phyloP scores from a whole-genome alignment of 768 basidiomycete genomes.

The Cyclocybe aegerita region DNA sequence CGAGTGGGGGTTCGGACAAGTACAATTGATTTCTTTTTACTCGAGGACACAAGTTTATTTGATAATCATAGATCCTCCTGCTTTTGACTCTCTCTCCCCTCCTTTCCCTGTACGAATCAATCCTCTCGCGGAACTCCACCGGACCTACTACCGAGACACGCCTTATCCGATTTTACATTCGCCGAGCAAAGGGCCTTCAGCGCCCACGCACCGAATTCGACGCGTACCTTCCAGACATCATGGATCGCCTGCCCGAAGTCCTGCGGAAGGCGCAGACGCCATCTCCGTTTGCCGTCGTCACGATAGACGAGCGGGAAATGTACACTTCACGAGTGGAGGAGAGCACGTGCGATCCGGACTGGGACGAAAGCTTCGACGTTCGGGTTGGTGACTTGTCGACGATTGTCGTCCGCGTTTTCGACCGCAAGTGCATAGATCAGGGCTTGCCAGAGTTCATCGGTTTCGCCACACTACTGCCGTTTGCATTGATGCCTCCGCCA shows the following conservation, averaged over 20 bases:
- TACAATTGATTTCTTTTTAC: background rate
- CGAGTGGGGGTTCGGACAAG: constrained; percentile 27
- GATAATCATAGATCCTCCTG: constrained; percentile 16
- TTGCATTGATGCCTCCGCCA: constrained; percentile 13
- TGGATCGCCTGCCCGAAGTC: constrained; percentile 7
- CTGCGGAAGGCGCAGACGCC: constrained; percentile 14
- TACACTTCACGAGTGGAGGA: constrained; percentile 18
- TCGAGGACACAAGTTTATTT: background rate
- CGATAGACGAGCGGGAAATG: constrained; percentile 20
- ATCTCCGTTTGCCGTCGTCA: constrained; percentile 20
- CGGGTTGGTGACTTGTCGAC: constrained; percentile 16
- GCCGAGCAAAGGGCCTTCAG: constrained; percentile 14
- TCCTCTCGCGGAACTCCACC: constrained; percentile 16
- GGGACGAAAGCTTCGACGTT: constrained; percentile 22
- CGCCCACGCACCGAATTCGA: constrained; percentile 20
- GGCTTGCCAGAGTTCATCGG: constrained; percentile 22
- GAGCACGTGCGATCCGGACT: constrained; percentile 14
- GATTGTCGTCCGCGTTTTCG: constrained; percentile 21
- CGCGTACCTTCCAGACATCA: constrained; percentile 7
- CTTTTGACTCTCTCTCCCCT: constrained; percentile 23
- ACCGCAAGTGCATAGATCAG: constrained; percentile 19
- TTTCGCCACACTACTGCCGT: constrained; percentile 19
- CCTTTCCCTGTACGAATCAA: constrained; percentile 19
- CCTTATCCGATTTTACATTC: constrained; percentile 18
- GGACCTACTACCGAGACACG: constrained; percentile 16